Conservation (phyloP, 345 rosid genomes). For the Citrus inodora region DNA sequence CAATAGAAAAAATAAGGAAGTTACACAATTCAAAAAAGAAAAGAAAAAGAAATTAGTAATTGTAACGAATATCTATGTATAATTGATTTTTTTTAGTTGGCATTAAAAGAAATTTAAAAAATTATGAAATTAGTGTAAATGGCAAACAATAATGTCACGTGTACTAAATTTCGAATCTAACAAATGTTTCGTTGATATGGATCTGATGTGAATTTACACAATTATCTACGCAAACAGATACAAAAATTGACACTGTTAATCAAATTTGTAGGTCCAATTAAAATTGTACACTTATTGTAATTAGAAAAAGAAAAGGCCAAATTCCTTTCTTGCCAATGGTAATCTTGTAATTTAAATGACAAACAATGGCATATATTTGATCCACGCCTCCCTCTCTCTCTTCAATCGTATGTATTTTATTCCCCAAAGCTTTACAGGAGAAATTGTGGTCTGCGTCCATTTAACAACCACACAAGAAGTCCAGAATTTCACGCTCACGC, state of each 20-base stretch:
- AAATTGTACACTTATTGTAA: background rate
- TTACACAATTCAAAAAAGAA: too few species aligned
- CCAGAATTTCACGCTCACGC: background rate
- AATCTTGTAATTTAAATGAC: background rate
- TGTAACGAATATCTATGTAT: too few species aligned
- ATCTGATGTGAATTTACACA: background rate
- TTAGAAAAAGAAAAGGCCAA: too few species aligned
- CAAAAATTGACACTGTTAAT: background rate
- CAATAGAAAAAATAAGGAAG: too few species aligned
- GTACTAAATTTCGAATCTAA: background rate
- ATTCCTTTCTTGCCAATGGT: background rate
- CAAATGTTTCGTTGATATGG: background rate
- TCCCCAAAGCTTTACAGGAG: background rate
- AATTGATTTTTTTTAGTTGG: too few species aligned
- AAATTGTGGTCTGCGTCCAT: slow-evolving; percentile 42
- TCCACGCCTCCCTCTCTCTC: too few species aligned
- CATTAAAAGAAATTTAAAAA: too few species aligned
- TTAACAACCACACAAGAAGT: slow-evolving; percentile 8
- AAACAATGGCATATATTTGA: background rate
- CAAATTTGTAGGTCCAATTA: background rate
- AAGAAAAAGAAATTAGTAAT: too few species aligned
- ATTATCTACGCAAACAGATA: background rate
- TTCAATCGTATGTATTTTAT: background rate
- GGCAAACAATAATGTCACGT: background rate
- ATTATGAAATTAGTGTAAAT: too few species aligned